Percentiles rank a stretch among this genome's conserved stretches.
These are phyloP conservation scores for Peronospora farinosa DNA, from an alignment of 352 stramenopile species.

Conservation along the genomic window DNA sequence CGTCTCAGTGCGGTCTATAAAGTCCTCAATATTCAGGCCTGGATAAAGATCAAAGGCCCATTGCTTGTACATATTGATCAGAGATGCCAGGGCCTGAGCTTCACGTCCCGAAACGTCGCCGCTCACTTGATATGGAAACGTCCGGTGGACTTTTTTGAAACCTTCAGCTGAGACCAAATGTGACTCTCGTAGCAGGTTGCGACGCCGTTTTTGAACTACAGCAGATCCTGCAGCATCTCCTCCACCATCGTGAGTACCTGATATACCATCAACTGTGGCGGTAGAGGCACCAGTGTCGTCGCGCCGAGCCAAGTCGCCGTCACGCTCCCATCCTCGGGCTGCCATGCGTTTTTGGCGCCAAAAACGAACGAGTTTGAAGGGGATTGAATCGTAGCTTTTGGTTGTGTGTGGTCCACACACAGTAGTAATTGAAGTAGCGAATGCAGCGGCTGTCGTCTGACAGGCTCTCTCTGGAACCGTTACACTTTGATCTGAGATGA, in stretches of 20 bases:
- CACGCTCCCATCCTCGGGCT: constrained; percentile 47
- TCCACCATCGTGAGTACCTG: constrained; percentile 7
- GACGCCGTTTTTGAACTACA: constrained; percentile 31
- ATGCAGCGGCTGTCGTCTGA: background rate
- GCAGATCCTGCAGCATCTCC: constrained; percentile 2
- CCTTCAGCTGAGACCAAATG: constrained; percentile 58
- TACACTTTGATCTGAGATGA: too few relatives aligned
- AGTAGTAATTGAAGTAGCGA: constrained; percentile 5
- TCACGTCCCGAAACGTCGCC: constrained; percentile 51
- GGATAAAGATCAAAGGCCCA: constrained; percentile 82
- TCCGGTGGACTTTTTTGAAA: constrained; percentile 62
- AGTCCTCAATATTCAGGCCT: constrained; percentile 78
- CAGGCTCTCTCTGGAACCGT: too few relatives aligned
- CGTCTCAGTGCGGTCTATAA: constrained; percentile 55
- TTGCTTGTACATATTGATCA: constrained; percentile 82
- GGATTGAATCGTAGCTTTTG: background rate
- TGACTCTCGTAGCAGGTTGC: constrained; percentile 57
- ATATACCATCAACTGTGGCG: background rate
- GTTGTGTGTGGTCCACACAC: background rate
- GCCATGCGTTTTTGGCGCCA: constrained; percentile 38
- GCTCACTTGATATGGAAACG: constrained; percentile 64
- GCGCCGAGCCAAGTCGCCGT: constrained; percentile 34
- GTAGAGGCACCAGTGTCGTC: constrained; percentile 6
- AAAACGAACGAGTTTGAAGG: constrained; percentile 15
- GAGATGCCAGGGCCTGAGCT: constrained; percentile 49